Percentiles rank a stretch among this genome's conserved stretches.
These are phyloP conservation scores for Bipolaris cookei DNA, from an alignment of 2,329 filamentous ascomycete species.

Conservation along the genomic window DNA sequence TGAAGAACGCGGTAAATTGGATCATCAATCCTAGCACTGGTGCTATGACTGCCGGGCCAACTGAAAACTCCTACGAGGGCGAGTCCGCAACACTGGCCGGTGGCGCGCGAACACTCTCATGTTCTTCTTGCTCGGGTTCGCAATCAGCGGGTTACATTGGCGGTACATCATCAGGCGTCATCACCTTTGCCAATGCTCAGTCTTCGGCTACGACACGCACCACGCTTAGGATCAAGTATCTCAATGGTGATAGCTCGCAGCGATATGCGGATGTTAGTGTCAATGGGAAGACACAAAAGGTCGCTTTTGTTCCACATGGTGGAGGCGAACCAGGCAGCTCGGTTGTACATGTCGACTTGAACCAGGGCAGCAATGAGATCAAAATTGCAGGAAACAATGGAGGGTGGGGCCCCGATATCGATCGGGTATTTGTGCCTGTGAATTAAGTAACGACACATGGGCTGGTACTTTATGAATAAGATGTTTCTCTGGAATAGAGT, in stretches of 20 bases:
- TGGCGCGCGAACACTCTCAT: slow-evolving; percentile 56
- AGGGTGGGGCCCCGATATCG: slow-evolving; percentile 60
- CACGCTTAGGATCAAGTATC: slow-evolving; percentile 62
- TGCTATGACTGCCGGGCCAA: slow-evolving; percentile 53
- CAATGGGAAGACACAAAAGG: slow-evolving; percentile 58
- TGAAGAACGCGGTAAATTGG: slow-evolving; percentile 63
- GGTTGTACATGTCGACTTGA: slow-evolving; percentile 57
- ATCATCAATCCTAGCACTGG: slow-evolving; percentile 55
- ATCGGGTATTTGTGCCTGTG: slow-evolving; percentile 61
- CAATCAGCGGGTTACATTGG: slow-evolving; percentile 58
- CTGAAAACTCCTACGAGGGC: slow-evolving; percentile 60
- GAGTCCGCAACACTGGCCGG: slow-evolving; percentile 56
- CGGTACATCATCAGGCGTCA: slow-evolving; percentile 55
- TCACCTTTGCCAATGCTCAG: slow-evolving; percentile 57
- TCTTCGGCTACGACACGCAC: slow-evolving; percentile 55
- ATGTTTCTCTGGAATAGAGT: not conserved
- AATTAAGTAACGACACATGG: not conserved
- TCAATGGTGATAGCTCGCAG: slow-evolving; percentile 62
- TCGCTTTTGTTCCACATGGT: slow-evolving; percentile 63
- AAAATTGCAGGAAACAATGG: slow-evolving; percentile 53
- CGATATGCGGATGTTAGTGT: slow-evolving; percentile 63
- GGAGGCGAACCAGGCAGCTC: slow-evolving; percentile 56
- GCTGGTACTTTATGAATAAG: not conserved
- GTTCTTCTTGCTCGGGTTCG: slow-evolving; percentile 59
- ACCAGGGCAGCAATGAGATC: slow-evolving; percentile 59